Base-by-base conservation (phyloP, 1,284 basidiomycete genomes). In the Ceratobasidium sp. region DNA sequence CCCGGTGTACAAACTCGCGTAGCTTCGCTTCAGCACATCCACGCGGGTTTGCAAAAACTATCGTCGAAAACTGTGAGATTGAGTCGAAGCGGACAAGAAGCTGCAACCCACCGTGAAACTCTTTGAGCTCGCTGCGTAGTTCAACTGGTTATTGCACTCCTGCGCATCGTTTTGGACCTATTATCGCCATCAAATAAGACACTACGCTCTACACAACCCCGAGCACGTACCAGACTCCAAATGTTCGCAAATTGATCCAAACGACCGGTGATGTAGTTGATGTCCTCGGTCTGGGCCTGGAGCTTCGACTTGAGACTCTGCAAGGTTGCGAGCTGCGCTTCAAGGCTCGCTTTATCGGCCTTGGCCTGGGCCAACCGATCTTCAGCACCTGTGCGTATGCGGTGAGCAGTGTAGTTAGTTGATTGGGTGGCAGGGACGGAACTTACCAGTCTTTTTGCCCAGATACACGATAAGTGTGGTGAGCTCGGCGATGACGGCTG, bases 161-260 rank as follows among this genome's bases (percentile, higher is more conserved):
- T 33, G 23, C 54, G 54, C 54, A 33, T 58, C 54, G 54, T 23
- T 58, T 58, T 28, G 26, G 26, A 58, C 54, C 54, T 58, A 31
- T 58, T 13, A 23, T 33, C 26, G 26, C 54, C 8, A 58, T 58
- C 49, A 51, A 51, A 51, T 51, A 23, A 51, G 49, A 23, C n/a
- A 23, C 11, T 20, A 51, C n/a, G 49, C n/a, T 51, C 49, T 51
- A 51, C n/a, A 23, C 49, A 51, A 51, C n/a, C 49, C 49, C n/a
- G 49, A 51, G 49, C 49, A 51, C 49, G 49, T 51, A 64, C 61
- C 61, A 45, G 7, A 26, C 33, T 39, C 61, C 61, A 65, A 20
- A 65, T 65, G 45, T 45, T 65, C 23, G 63, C 63, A 39, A 65
- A 65, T 31, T 65, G 63, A 49, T 65, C 63, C 3, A 65, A 26